phyloP scores from a whole-genome alignment of 345 rosid genomes.

The Eucalyptus grandis region DNA sequence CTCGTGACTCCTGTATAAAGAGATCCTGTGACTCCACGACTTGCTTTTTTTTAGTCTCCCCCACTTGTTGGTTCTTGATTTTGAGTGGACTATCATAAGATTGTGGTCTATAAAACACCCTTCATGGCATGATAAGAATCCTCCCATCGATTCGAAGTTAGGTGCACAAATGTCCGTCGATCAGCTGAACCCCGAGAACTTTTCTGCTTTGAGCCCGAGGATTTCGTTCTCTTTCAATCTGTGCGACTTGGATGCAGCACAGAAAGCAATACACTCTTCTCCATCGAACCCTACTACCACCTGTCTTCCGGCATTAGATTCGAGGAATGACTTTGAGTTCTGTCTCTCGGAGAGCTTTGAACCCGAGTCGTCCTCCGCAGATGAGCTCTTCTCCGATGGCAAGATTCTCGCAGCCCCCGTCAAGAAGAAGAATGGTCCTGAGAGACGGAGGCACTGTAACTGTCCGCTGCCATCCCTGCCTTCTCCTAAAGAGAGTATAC shows the following conservation, averaged over 20 bases:
- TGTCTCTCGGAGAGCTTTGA: not conserved
- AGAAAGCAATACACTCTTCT: not conserved
- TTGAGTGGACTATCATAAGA: not conserved
- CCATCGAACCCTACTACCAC: not conserved
- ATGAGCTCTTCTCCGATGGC: conserved; percentile 5
- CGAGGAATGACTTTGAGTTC: not conserved
- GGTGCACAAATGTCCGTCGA: not conserved
- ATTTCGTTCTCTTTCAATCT: not conserved
- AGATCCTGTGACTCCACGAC: not conserved
- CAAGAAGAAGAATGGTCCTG: not conserved
- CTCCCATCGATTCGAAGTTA: not conserved
- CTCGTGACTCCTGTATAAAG: not conserved
- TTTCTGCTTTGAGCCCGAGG: not conserved
- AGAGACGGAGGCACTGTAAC: not conserved
- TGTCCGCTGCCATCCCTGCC: not conserved
- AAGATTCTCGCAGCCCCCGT: not conserved
- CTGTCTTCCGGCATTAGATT: not conserved
- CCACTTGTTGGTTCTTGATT: not conserved
- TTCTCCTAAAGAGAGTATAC: not conserved
- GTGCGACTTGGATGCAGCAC: not conserved
- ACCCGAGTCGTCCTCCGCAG: not conserved
- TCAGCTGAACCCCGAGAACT: not conserved
- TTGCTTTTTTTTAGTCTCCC: not conserved
- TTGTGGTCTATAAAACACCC: not conserved
- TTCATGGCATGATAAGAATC: not conserved